phyloP scores from a whole-genome alignment of 805 yeast genomes.

The Pichia nakasei region DNA sequence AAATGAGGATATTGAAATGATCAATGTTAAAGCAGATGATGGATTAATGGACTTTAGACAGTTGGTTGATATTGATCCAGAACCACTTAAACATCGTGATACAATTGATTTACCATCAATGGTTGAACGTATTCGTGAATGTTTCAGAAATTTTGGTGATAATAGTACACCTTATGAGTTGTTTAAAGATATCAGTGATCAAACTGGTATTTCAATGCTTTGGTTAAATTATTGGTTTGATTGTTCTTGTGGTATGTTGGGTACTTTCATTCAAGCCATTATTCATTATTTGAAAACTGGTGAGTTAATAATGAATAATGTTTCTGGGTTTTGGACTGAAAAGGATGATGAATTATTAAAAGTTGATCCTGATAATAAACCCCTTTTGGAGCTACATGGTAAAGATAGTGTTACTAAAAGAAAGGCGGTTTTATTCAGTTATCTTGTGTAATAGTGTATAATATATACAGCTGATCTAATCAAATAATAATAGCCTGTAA shows the following conservation, averaged over 20 bases:
- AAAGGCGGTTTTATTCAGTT: constrained; percentile 21
- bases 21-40: constrained; percentile 11
- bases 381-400: constrained; percentile 23
- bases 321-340: constrained; percentile 26
- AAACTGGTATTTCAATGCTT: constrained; percentile 22
- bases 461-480: too few relatives aligned
- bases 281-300: constrained; percentile 23
- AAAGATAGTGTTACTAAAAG: constrained; percentile 24
- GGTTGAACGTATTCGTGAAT: constrained; percentile 18
- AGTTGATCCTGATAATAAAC: constrained; percentile 16
- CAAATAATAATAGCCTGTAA: too few relatives aligned
- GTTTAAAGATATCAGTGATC: constrained; percentile 22
- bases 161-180: constrained; percentile 21
- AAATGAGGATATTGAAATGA: constrained; percentile 5
- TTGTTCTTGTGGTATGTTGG: constrained; percentile 27
- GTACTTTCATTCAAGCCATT: constrained; percentile 23
- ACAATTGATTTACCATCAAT: constrained; percentile 16
- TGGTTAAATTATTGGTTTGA: constrained; percentile 29
- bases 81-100: constrained; percentile 22
- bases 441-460: background rate
- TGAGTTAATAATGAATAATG: constrained; percentile 20
- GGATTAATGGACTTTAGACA: constrained; percentile 14
- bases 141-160: constrained; percentile 21
- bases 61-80: constrained; percentile 21
- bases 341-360: constrained; percentile 24